Evolutionary conservation across 192 early-diverging fungal species (phyloP).

Genomic region (Geranomyces variabilis): DNA sequence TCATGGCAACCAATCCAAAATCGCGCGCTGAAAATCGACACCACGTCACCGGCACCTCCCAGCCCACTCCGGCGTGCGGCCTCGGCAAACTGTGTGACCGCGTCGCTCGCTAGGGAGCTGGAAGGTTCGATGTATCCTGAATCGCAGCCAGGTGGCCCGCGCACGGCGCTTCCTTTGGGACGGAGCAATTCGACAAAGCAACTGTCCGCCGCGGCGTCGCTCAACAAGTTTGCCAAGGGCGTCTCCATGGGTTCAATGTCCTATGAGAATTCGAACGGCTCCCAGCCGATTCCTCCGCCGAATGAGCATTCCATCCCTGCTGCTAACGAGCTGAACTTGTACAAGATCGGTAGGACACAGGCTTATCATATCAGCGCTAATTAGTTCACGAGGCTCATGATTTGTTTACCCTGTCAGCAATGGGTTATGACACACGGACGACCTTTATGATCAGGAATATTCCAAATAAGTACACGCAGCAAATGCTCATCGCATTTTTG

Average conservation of each 20-base stretch:
- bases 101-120: conserved; percentile 15
- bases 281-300: conserved; percentile 14
- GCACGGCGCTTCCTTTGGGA: neutral
- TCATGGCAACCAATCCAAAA: conserved; percentile 9
- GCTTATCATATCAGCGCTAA: no score
- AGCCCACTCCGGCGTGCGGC: conserved; percentile 22
- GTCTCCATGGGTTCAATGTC: neutral
- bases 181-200: conserved; percentile 7
- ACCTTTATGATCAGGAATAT: conserved; percentile 89
- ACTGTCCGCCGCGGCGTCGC: neutral
- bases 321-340: conserved; percentile 37
- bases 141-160: neutral
- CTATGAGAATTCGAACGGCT: neutral
- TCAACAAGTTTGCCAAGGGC: neutral
- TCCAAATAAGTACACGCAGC: conserved; percentile 83
- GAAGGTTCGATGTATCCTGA: neutral
- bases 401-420: no score
- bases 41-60: conserved; percentile 7
- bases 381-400: no score
- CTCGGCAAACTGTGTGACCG: conserved; percentile 23
- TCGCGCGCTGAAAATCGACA: conserved; percentile 18
- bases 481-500: conserved; percentile 75
- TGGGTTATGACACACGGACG: conserved; percentile 67
- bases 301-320: conserved; percentile 20
- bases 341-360: conserved; percentile 39